Evolutionary conservation across 352 stramenopile genomes (phyloP), one percentile per base, ranked within the genome.

Genomic region (Phytophthora pseudosyringae): DNA sequence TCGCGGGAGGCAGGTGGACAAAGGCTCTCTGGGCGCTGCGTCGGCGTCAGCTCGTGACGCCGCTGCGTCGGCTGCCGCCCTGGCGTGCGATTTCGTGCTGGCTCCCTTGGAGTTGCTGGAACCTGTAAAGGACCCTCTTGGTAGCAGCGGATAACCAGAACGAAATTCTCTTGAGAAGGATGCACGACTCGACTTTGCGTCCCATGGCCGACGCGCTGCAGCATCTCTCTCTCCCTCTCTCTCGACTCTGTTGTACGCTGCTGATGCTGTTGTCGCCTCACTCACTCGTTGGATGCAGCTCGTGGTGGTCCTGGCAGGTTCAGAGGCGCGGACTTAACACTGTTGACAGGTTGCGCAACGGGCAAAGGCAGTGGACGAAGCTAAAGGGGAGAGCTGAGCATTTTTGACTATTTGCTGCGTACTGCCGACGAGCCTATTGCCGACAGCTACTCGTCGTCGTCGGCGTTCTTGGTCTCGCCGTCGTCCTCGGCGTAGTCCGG

Each of bases 401-500:
- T 45, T 46, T n/a, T 9, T 15, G 25, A 35, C 3, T 38, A 36
- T 6, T 6, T 46, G 35, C 18, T 65, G 13, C 33, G 26, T 48
- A 1, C 16, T 29, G 18, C 47, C 29, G 40, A 33, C 15, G n/a
- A 28, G 40, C 40, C 40, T 28, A 46, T 13, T 55, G 3, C 3
- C 25, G 16, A 18, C 15, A 35, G 21, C 56, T 77, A 75, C 13
- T 84, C 76, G 29, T 83, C 75, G 43, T 88, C 75, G 44, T 88
- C 69, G 12, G 75, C 75, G 47, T 75, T 65, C 55, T 84, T 78
- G 33, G 73, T 78, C 45, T 91, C 78, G 33, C 78, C 76, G 52
- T 83, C 74, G 59, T 87, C 73, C 15, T 73, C 64, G 33, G 68
- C 78, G 39, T 52, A 72, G 62, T 92, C 81, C 0, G 83, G 83